Evolutionary conservation across 2,329 filamentous ascomycete genomes (phyloP).

Genomic region (Nothopassalora personata): DNA sequence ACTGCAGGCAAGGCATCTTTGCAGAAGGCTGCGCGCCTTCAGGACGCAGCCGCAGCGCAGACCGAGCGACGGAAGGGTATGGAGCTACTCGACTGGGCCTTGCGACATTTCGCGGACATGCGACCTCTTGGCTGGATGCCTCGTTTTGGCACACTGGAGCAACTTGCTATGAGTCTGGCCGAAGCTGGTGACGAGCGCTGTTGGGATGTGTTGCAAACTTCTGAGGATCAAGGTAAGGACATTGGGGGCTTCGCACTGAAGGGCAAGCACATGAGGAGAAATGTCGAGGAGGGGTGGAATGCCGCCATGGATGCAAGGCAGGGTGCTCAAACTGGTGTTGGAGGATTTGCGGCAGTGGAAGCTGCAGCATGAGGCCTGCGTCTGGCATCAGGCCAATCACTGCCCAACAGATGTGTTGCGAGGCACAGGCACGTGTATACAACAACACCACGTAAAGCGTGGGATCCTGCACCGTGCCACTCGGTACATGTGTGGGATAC

Average conservation of each 20-base stretch:
- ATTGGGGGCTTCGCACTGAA: slow-evolving; percentile 29
- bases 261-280: slow-evolving; percentile 21
- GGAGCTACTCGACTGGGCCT: slow-evolving; percentile 29
- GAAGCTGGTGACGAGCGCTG: slow-evolving; percentile 26
- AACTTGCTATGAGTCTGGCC: slow-evolving; percentile 25
- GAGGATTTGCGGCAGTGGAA: background rate
- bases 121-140: slow-evolving; percentile 28
- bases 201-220: slow-evolving; percentile 33
- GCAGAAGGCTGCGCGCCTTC: background rate
- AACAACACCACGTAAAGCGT: background rate
- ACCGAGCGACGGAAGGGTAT: slow-evolving; percentile 13
- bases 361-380: background rate
- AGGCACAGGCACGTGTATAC: background rate
- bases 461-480: background rate
- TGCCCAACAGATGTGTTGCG: background rate
- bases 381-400: background rate
- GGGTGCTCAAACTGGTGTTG: background rate
- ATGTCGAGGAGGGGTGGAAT: slow-evolving; percentile 25
- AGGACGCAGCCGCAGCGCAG: background rate
- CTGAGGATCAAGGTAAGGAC: slow-evolving; percentile 23
- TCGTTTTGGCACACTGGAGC: slow-evolving; percentile 29
- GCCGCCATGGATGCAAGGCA: background rate
- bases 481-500: background rate
- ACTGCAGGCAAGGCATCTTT: slow-evolving; percentile 20
- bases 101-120: slow-evolving; percentile 33